A percentile compares a stretch with the other conserved stretches of the same genome.
Evolutionary conservation across 106 monocot genomes (phyloP).

Genomic region (Apostasia shenzhenica): DNA sequence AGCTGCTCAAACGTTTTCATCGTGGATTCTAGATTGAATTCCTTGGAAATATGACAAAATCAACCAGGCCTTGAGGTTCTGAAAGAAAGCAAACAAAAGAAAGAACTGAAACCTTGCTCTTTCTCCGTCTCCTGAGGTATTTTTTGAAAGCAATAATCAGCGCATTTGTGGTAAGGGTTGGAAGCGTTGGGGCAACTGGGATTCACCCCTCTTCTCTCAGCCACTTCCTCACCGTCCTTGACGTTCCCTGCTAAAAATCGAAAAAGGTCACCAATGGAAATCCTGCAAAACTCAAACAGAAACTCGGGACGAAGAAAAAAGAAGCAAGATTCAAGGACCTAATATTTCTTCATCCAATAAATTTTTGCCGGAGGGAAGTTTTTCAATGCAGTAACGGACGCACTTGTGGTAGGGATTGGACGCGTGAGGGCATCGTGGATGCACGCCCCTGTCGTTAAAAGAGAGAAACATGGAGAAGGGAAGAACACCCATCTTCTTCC

Average conservation of each 20-base stretch:
- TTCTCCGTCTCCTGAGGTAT: not conserved
- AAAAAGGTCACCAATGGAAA: not conserved
- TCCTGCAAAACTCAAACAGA: not conserved
- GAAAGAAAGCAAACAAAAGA: not conserved
- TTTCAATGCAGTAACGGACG: constrained; percentile 5
- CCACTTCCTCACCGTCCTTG: not conserved
- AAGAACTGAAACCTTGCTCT: not conserved
- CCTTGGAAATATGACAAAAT: too few relatives aligned
- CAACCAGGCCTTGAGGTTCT: not conserved
- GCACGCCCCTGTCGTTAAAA: constrained; percentile 3
- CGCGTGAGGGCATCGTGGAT: constrained; percentile 2
- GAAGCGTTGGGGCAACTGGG: constrained; percentile 2
- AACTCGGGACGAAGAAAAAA: not conserved
- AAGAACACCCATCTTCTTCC: constrained; percentile 2
- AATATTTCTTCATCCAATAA: not conserved
- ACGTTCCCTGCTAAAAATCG: constrained; percentile 1
- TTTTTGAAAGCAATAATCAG: constrained; percentile 1
- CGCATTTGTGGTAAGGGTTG: constrained; percentile 6
- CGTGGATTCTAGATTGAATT: too few relatives aligned
- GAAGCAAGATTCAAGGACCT: not conserved
- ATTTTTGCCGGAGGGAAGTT: not conserved
- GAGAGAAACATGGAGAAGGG: constrained; percentile 4
- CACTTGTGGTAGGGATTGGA: constrained; percentile 11
- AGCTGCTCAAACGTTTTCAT: too few relatives aligned
- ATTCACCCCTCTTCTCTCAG: not conserved